These are phyloP conservation scores for Phytomonas sp. DNA, from an alignment of 208 protist species.

Conservation along the genomic window DNA sequence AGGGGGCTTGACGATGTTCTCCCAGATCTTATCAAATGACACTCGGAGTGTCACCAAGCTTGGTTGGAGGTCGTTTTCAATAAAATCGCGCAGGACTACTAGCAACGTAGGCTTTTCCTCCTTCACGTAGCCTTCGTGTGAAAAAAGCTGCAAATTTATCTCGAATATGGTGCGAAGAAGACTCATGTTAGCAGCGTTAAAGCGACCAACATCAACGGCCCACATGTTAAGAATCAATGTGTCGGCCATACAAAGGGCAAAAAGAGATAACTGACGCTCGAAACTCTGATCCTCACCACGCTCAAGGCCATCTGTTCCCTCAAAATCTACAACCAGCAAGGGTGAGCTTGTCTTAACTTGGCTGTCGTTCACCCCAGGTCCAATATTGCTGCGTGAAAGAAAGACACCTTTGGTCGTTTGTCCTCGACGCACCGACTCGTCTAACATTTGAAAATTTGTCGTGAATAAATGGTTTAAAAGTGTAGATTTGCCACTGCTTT, in stretches of 20 bases:
- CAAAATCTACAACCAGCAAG: slow-evolving; percentile 94
- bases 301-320: slow-evolving; percentile 95
- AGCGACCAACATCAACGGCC: slow-evolving; percentile 94
- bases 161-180: slow-evolving; percentile 95
- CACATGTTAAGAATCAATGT: slow-evolving; percentile 98
- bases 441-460: slow-evolving; percentile 92
- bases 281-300: slow-evolving; percentile 94
- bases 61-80: slow-evolving; percentile 63
- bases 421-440: slow-evolving; percentile 73
- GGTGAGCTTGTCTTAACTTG: slow-evolving; percentile 11
- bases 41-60: slow-evolving; percentile 70
- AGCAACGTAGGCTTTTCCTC: slow-evolving; percentile 93
- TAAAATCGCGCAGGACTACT: slow-evolving; percentile 95
- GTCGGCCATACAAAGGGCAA: slow-evolving; percentile 93
- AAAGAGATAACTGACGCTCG: slow-evolving; percentile 95
- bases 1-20: slow-evolving; percentile 56
- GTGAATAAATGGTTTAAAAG: slow-evolving; percentile 95
- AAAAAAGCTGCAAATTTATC: slow-evolving; percentile 94
- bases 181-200: slow-evolving; percentile 91
- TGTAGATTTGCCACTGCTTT: slow-evolving; percentile 96
- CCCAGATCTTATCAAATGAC: slow-evolving; percentile 94
- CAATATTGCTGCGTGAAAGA: slow-evolving; percentile 28
- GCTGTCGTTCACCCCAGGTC: slow-evolving; percentile 2
- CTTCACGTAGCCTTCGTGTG: slow-evolving; percentile 53
- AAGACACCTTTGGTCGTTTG: slow-evolving; percentile 95